Evolutionary conservation across 805 yeast genomes (phyloP), one percentile per base, ranked within the genome.

Genomic region (Lachancea kluyveri): DNA sequence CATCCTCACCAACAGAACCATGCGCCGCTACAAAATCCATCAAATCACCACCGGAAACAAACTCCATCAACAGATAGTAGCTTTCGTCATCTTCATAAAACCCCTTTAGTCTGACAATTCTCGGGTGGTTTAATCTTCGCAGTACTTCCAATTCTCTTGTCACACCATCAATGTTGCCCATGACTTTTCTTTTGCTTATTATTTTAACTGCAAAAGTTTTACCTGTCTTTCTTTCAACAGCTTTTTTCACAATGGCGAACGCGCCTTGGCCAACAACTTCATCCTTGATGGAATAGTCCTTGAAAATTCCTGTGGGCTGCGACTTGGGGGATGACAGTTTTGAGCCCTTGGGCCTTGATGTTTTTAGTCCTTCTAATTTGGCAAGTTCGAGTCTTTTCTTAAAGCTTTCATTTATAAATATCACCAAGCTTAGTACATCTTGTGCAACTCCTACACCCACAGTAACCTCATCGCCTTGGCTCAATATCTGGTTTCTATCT

Each of bases 221-320:
- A 9, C 97, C 97, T 0, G 95, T 77, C 5, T 74, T 59, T 40
- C 96, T 70, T 49, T 87, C 92, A 1, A 88, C 76, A 4, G 94
- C 96, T 52, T 85, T 85, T 44, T 86, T 80, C 17, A 92, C 98
- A 1, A 88, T 82, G 5, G 97, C 97, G 68, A 90, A 90, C 7
- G 97, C 97, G n/a, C 98, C 98, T 47, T 86, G 92, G 1, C 98
- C 98, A 1, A 90, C 83, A 10, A 84, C 78, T 48, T 83, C 95
- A 52, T 80, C 84, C 37, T 79, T 73, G 13, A 90, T 74, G 9
- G 84, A 80, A 57, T 79, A 92, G 48, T 80, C 76, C 37, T 71
- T 73, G 46, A 68, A 67, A 8, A 84, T 76, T 1, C 88, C 87
- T 14, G 39, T 34, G 9, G 29, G 28, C 11, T 22, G 28, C 9